Base-by-base conservation (phyloP, 192 early-diverging fungal genomes). In the Dissophora ornata region DNA sequence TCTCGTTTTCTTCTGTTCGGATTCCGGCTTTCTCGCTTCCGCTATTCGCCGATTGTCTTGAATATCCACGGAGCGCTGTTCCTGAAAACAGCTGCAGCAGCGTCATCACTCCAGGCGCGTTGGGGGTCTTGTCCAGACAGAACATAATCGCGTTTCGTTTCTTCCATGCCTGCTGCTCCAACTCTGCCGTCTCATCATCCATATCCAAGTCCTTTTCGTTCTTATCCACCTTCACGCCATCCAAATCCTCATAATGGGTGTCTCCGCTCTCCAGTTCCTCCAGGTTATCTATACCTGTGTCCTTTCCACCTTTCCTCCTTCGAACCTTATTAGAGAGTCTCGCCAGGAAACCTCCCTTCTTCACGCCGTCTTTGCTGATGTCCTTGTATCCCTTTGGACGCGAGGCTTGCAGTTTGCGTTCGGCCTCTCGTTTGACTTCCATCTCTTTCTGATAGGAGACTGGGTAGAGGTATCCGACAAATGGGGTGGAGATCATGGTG, bases 401-500 rank as follows among this genome's bases (percentile, higher is more conserved):
- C 11, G 18, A 2, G 5, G 52, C 51, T 9, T 33, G 1, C 28
- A 24, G 41, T 36, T 77, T 77, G 3, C 73, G 57, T 30, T 77
- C 73, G 9, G 59, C 73, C 42, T 77, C 64, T n/a, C 73, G 32
- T 11, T 41, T 36, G 4, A 57, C 59, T 25, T 77, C 73, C 38
- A 77, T 3, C 19, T 67, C 65, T 70, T 67, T 82, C 54, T 92
- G 88, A 59, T 89, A 89, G 41, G 82, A 73, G 21, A 80, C 83
- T 9, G 92, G 95, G 61, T 97, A 97, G 22, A 97, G 67, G 55
- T 66, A 85, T 7, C 80, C 49, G 26, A 95, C 86, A 8, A 91
- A 69, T 7, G 96, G 97, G 7, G 89, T 86, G 1, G 95, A 95
- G 66, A 94, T 87, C 57, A 93, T 89, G 4, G 95, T 98, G 1